Conservation (phyloP, 2,329 filamentous ascomycete genomes). For the Fusarium multiceps region DNA sequence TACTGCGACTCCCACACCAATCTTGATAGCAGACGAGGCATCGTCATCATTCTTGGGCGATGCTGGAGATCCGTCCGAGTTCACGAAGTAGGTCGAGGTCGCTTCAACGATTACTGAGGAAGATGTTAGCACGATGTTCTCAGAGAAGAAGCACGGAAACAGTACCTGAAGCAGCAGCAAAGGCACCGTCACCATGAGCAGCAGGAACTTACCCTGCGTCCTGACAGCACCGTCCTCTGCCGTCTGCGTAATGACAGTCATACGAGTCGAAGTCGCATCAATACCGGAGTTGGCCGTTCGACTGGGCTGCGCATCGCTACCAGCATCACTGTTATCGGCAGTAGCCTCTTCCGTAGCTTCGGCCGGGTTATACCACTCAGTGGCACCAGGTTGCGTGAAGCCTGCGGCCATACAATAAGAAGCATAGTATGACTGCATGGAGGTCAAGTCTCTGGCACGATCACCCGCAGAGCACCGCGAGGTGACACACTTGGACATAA, state of each 20-base stretch:
- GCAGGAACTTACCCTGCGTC: conserved; percentile 47
- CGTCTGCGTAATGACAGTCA: conserved; percentile 44
- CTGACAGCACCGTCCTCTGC: conserved; percentile 39
- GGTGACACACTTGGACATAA: conserved; percentile 40
- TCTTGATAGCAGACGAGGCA: conserved; percentile 28
- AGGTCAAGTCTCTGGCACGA: conserved; percentile 37
- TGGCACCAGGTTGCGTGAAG: conserved; percentile 43
- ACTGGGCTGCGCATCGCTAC: conserved; percentile 31
- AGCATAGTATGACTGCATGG: conserved; percentile 43
- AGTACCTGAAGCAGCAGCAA: conserved; percentile 47
- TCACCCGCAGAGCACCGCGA: conserved; percentile 39
- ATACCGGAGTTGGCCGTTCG: conserved; percentile 34
- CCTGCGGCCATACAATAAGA: conserved; percentile 46
- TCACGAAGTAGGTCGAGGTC: conserved; percentile 40
- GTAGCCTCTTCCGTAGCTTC: conserved; percentile 32
- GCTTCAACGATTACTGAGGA: conserved; percentile 40
- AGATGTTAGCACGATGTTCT: conserved; percentile 6
- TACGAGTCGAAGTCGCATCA: conserved; percentile 37
- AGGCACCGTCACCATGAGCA: conserved; percentile 42
- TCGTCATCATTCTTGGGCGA: conserved; percentile 17
- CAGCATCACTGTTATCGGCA: neutral
- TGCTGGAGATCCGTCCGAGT: conserved; percentile 37
- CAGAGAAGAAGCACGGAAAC: conserved; percentile 12
- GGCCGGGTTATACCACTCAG: conserved; percentile 42
- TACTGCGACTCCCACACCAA: conserved; percentile 37